Evolutionary conservation across 176 grass and related monocot species (phyloP).

Genomic region (Areca catechu): DNA sequence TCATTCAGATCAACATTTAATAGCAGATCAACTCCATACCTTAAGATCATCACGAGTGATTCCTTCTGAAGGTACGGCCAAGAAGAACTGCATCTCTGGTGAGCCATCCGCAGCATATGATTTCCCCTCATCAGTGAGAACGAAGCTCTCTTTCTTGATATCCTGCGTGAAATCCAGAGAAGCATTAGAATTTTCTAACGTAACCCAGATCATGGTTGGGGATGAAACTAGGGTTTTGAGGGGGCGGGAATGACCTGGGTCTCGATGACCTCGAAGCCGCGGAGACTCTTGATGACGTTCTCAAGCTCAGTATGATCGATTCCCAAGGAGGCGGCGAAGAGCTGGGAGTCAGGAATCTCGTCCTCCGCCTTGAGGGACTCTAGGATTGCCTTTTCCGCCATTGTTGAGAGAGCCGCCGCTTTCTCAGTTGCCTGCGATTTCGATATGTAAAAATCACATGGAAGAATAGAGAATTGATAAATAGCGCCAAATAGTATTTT

Average conservation of each 20-base stretch:
- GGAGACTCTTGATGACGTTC: slow-evolving; percentile 81
- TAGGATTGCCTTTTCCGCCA: slow-evolving; percentile 56
- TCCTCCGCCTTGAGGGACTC: slow-evolving; percentile 45
- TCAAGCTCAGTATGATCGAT: slow-evolving; percentile 59
- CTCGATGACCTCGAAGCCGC: slow-evolving; percentile 69
- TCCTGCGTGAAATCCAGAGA: slow-evolving; percentile 34
- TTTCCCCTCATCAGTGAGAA: slow-evolving; percentile 74
- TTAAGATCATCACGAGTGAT: slow-evolving; percentile 44
- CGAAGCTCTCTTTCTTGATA: slow-evolving; percentile 53
- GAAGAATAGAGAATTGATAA: too few relatives aligned
- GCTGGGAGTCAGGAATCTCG: slow-evolving; percentile 55
- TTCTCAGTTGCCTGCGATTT: not conserved
- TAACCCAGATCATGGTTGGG: not conserved
- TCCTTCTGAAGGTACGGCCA: slow-evolving; percentile 52
- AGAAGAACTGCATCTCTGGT: slow-evolving; percentile 59
- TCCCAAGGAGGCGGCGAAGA: slow-evolving; percentile 51
- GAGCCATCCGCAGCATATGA: slow-evolving; percentile 46
- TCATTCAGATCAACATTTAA: too few relatives aligned
- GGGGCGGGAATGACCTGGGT: too few relatives aligned
- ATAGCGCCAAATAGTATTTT: too few relatives aligned
- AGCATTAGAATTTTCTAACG: not conserved
- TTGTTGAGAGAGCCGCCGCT: slow-evolving; percentile 8
- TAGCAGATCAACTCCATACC: slow-evolving; percentile 36
- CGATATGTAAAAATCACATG: too few relatives aligned
- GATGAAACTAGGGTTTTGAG: too few relatives aligned